Evolutionary conservation across 164 flowering plant genomes (phyloP), one percentile per base, ranked within the genome.

Genomic region (Hamamelis virginiana): DNA sequence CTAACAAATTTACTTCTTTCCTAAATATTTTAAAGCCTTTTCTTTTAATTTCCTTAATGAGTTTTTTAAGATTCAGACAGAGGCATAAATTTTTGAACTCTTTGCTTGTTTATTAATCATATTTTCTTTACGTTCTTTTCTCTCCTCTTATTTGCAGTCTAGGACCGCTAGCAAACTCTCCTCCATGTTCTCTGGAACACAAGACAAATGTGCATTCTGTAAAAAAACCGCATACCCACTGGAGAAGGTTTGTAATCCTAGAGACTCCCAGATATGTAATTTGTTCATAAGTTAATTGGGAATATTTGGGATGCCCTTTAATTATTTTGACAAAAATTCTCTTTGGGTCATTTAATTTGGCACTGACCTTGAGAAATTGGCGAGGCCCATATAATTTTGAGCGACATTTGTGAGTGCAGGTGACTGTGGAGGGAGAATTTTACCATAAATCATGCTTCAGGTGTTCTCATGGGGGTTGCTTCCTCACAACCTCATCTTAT

Each of bases 211-310:
- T 72, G 72, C 86, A 4, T 68, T 82, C 45, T 87, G 91, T 66
- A 69, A 80, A 15, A 87, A 87, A 55, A 87, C 91, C 18, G 91
- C 79, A 11, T 87, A 87, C 70, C 91, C 91, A 19, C 68, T 87
- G 13, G 91, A 87, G 72, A 85, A 87, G 89, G 91, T 85, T 64
- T 33, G 65, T 10, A 38, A 62, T 18, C 13, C 26, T 25, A 25
- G 28, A 1, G 28, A 1, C 9, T 58, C 23, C 52, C 15, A n/a
- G n/a, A n/a, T n/a, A n/a, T n/a, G n/a, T n/a, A n/a, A n/a, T n/a
- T n/a, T n/a, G n/a, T n/a, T n/a, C n/a, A n/a, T n/a, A n/a, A n/a
- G n/a, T n/a, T n/a, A n/a, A n/a, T n/a, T n/a, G n/a, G n/a, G n/a
- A n/a, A n/a, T n/a, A n/a, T n/a, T n/a, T n/a, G n/a, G n/a, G n/a